Percentiles rank a stretch among this genome's conserved stretches.
Evolutionary conservation across 768 basidiomycete genomes (phyloP).

Genomic region (Boletus subparvulus): DNA sequence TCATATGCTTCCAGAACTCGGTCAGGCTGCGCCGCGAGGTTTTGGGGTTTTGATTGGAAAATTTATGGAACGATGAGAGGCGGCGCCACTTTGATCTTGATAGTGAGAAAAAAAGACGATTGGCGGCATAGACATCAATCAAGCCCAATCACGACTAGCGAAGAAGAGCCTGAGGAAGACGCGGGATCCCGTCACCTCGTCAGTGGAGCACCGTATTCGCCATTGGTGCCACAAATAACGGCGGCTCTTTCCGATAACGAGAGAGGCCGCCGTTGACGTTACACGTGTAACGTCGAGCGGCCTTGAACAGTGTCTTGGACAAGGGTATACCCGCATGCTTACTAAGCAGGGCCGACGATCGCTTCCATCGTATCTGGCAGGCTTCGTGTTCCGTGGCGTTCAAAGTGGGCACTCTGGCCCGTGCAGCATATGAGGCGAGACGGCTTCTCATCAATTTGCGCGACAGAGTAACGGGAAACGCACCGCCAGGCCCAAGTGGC

Average conservation of each 20-base stretch:
- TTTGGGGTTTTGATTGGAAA: conserved; percentile 9
- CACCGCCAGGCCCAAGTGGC: background rate
- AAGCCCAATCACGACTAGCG: background rate
- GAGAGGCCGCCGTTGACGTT: conserved; percentile 17
- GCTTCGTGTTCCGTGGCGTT: conserved; percentile 3
- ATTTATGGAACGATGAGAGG: conserved; percentile 8
- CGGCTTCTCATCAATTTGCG: background rate
- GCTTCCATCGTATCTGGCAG: background rate
- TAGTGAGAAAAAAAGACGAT: conserved; percentile 5
- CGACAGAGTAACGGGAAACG: conserved; percentile 1
- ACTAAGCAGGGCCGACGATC: conserved; percentile 15
- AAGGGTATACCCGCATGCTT: background rate
- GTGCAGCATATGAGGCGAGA: background rate
- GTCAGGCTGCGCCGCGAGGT: background rate
- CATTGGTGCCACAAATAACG: background rate
- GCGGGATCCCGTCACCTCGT: background rate
- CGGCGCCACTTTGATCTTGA: conserved; percentile 6
- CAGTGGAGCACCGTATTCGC: background rate
- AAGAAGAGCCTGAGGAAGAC: background rate
- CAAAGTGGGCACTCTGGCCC: background rate
- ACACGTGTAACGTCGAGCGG: conserved; percentile 32
- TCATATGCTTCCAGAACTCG: background rate
- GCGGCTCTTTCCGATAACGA: background rate
- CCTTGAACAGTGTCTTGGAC: background rate
- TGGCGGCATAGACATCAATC: background rate